Conservation (phyloP, 768 basidiomycete species). For the Royoungia palumana region DNA sequence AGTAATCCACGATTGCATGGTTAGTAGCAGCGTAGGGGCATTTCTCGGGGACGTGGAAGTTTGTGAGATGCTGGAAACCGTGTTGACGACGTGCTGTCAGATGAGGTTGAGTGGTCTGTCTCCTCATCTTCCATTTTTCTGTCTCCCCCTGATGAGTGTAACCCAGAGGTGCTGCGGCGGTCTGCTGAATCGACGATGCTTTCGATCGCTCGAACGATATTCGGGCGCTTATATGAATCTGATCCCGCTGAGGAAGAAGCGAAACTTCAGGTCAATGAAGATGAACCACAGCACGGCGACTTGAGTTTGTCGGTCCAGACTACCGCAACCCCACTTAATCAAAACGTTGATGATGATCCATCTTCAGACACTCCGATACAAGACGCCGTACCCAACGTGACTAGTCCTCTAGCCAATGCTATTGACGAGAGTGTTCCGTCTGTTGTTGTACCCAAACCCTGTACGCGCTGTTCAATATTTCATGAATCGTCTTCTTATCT, state of each 20-base stretch:
- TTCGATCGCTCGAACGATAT: constrained; percentile 76
- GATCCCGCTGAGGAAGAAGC: constrained; percentile 67
- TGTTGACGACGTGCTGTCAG: constrained; percentile 94
- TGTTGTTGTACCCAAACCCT: constrained; percentile 19
- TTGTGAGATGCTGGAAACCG: constrained; percentile 98
- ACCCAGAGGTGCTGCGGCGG: constrained; percentile 76
- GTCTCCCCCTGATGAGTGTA: constrained; percentile 14
- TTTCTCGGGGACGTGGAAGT: constrained; percentile 88
- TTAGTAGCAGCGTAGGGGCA: constrained; percentile 58
- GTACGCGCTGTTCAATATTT: constrained; percentile 8
- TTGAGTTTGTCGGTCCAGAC: constrained; percentile 58
- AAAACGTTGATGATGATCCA: constrained; percentile 12
- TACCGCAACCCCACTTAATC: constrained; percentile 25
- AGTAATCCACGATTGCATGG: constrained; percentile 82
- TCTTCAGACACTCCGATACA: constrained; percentile 6
- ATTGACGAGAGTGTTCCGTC: constrained; percentile 36
- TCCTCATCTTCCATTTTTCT: constrained; percentile 1
- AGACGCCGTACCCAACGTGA: neutral
- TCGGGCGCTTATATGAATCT: constrained; percentile 64
- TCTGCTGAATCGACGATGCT: constrained; percentile 91
- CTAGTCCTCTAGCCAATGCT: neutral
- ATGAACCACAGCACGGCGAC: constrained; percentile 53
- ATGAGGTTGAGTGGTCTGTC: constrained; percentile 90
- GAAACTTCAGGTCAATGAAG: constrained; percentile 50
- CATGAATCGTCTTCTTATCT: neutral